phyloP scores from a whole-genome alignment of 352 stramenopile species.

The Pythium apleroticum region DNA sequence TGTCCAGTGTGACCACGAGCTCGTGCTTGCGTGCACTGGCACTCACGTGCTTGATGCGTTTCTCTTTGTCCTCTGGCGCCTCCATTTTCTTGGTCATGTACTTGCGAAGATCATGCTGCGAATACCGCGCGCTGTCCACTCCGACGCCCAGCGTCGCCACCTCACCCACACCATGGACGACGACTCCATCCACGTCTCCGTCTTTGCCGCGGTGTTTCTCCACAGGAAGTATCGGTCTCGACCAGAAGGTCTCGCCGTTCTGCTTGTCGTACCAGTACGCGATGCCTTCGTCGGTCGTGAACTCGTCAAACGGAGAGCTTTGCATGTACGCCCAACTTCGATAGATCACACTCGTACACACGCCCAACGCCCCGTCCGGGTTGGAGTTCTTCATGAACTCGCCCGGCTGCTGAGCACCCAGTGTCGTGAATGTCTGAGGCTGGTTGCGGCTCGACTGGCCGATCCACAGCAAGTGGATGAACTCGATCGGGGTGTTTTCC shows the following conservation, averaged over 20 bases:
- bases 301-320: slow-evolving; percentile 83
- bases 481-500: slow-evolving; percentile 92
- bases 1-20: slow-evolving; percentile 41
- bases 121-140: slow-evolving; percentile 52
- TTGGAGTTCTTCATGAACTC: slow-evolving; percentile 92
- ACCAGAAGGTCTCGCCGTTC: slow-evolving; percentile 90
- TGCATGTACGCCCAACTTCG: slow-evolving; percentile 93
- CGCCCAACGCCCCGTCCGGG: slow-evolving; percentile 64
- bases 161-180: slow-evolving; percentile 73
- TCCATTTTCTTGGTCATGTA: slow-evolving; percentile 89
- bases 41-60: slow-evolving; percentile 47
- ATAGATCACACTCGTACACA: slow-evolving; percentile 87
- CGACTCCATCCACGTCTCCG: slow-evolving; percentile 76
- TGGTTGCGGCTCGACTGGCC: slow-evolving; percentile 89
- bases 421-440: slow-evolving; percentile 88
- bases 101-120: slow-evolving; percentile 72
- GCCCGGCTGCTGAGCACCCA: slow-evolving; percentile 88
- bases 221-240: slow-evolving; percentile 74
- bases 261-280: slow-evolving; percentile 89
- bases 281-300: slow-evolving; percentile 88
- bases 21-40: slow-evolving; percentile 67
- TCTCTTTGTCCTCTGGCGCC: slow-evolving; percentile 55
- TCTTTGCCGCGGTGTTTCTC: slow-evolving; percentile 79
- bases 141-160: slow-evolving; percentile 70
- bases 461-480: slow-evolving; percentile 91